A percentile compares a stretch with the other conserved stretches of the same genome.
Evolutionary conservation across 768 basidiomycete species (phyloP).

Genomic region (Mycena haematopus): DNA sequence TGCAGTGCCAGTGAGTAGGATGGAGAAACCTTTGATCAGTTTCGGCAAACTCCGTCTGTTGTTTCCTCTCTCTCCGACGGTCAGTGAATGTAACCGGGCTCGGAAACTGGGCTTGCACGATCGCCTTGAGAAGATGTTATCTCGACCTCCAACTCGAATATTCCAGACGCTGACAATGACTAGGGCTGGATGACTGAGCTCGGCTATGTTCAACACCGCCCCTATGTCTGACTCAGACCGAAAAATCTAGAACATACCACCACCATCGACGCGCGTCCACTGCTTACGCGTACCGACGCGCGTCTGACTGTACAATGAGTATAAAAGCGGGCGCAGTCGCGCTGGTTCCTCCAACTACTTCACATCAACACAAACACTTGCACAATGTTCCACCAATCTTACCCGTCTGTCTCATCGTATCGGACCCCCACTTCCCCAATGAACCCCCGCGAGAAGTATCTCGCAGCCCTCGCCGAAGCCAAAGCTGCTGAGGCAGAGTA

Average conservation of each 20-base stretch:
- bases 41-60: too few relatives aligned
- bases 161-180: too few relatives aligned
- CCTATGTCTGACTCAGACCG: not conserved
- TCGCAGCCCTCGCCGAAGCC: conserved; percentile 44
- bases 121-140: too few relatives aligned
- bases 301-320: conserved; percentile 16
- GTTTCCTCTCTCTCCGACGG: too few relatives aligned
- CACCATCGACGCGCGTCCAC: conserved; percentile 15
- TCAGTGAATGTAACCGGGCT: too few relatives aligned
- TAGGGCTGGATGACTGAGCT: not conserved
- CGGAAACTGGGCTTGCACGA: too few relatives aligned
- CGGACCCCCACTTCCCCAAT: conserved; percentile 13
- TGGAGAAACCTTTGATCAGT: too few relatives aligned
- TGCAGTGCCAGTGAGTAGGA: too few relatives aligned
- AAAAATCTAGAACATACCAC: conserved; percentile 14
- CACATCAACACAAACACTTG: conserved; percentile 7
- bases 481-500: conserved; percentile 46
- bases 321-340: conserved; percentile 29
- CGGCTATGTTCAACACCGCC: not conserved
- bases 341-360: conserved; percentile 4
- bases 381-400: conserved; percentile 28
- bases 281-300: conserved; percentile 35
- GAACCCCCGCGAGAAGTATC: conserved; percentile 42
- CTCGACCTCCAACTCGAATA: too few relatives aligned
- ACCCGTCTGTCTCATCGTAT: conserved; percentile 7